A percentile compares a stretch with the other conserved stretches of the same genome.
phyloP scores from a whole-genome alignment of 2,329 filamentous ascomycete species.

The Sclerotinia subarctica region DNA sequence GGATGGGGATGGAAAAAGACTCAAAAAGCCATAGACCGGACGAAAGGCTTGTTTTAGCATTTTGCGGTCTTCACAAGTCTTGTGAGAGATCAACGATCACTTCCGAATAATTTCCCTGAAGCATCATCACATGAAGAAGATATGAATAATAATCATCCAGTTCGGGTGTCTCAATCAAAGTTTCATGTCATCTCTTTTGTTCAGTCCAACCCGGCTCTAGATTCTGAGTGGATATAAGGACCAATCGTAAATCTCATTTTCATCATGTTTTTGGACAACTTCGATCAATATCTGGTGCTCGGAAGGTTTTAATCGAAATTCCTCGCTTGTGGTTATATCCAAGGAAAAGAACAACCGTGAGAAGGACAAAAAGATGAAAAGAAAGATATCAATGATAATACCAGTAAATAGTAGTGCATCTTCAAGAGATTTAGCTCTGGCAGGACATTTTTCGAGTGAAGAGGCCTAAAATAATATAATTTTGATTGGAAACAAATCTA shows the following conservation, averaged over 20 bases:
- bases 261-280: neutral
- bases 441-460: no score
- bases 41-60: neutral
- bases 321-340: neutral
- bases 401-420: no score
- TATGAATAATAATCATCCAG: neutral
- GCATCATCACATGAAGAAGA: conserved; percentile 1
- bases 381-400: no score
- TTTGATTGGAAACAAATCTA: neutral
- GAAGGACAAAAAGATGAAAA: neutral
- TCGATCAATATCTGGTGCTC: neutral
- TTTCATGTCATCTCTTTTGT: neutral
- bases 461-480: neutral
- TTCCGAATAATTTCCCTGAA: neutral
- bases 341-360: neutral
- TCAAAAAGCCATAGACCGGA: neutral
- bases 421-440: neutral
- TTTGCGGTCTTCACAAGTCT: neutral
- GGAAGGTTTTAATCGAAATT: no score
- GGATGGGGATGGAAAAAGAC: neutral
- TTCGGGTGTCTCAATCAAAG: neutral
- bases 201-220: neutral
- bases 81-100: neutral
- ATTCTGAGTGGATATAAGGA: neutral
- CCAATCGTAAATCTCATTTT: neutral